A percentile compares a stretch with the other conserved stretches of the same genome.
Evolutionary conservation across 345 rosid genomes (phyloP).

Genomic region (Garcia nutans): DNA sequence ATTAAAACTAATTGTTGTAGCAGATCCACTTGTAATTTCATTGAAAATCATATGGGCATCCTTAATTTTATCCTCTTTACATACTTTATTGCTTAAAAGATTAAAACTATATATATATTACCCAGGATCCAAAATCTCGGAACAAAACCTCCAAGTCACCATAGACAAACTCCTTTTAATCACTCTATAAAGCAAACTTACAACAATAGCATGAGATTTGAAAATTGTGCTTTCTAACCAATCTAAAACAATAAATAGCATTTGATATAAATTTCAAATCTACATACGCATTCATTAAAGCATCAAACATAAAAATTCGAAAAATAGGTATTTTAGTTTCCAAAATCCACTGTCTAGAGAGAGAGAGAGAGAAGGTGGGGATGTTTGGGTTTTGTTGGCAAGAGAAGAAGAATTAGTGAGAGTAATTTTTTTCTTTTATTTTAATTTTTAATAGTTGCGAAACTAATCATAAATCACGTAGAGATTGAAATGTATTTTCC

Average conservation of each 20-base stretch:
- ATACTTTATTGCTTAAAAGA: conserved; percentile 54
- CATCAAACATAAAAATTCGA: conserved; percentile 44
- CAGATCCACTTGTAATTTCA: conserved; percentile 55
- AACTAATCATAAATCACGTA: too few relatives aligned
- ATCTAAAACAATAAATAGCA: conserved; percentile 73
- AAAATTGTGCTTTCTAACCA: conserved; percentile 51
- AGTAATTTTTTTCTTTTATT: too few relatives aligned
- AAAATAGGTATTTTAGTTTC: conserved; percentile 38
- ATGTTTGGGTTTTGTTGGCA: too few relatives aligned
- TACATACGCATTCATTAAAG: conserved; percentile 52
- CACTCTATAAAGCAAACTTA: conserved; percentile 49
- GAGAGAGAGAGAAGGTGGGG: too few relatives aligned
- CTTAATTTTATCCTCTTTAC: conserved; percentile 46
- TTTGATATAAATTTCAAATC: conserved; percentile 53
- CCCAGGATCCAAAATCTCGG: conserved; percentile 70
- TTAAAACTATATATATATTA: conserved; percentile 55
- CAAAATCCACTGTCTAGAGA: conserved; percentile 9
- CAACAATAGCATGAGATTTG: conserved; percentile 49
- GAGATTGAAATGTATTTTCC: too few relatives aligned
- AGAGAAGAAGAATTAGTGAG: too few relatives aligned
- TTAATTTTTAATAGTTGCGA: too few relatives aligned
- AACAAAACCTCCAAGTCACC: conserved; percentile 50
- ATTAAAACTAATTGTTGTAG: conserved; percentile 69
- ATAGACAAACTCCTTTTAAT: conserved; percentile 39
- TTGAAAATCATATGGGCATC: conserved; percentile 63